Evolutionary conservation across 257 asterid species (phyloP).

Genomic region (Solanum habrochaites): DNA sequence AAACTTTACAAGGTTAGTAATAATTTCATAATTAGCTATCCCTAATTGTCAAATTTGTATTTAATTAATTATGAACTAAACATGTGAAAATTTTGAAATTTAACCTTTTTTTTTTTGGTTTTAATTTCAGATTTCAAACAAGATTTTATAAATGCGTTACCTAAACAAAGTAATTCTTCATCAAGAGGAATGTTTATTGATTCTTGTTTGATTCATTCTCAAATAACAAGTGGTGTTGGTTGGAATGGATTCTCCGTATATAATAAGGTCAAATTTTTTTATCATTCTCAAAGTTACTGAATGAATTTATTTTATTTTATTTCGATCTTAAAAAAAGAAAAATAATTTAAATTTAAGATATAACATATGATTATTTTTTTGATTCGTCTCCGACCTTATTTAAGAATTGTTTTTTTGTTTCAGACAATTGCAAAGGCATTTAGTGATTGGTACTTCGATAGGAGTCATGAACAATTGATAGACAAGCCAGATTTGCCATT

Average conservation of each 20-base stretch:
- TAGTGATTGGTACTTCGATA: neutral
- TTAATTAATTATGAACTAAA: neutral
- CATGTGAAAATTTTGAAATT: neutral
- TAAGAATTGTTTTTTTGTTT: no score
- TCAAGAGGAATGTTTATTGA: neutral
- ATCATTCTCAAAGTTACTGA: no score
- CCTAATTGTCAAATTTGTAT: neutral
- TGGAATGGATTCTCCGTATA: neutral
- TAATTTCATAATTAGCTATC: neutral
- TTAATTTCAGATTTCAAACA: neutral
- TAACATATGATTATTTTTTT: no score
- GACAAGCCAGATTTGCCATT: neutral
- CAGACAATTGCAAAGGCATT: neutral
- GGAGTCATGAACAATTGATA: neutral
- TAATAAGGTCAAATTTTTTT: neutral
- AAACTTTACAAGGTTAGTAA: neutral
- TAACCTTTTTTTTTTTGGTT: neutral
- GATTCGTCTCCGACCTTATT: no score
- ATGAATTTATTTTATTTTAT: neutral
- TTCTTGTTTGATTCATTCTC: neutral
- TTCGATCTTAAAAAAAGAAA: neutral
- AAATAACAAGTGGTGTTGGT: neutral
- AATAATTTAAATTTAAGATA: no score
- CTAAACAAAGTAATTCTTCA: neutral
- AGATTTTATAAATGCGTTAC: neutral